phyloP scores from a whole-genome alignment of 2,329 filamentous ascomycete species.

The Diaporthe citri region DNA sequence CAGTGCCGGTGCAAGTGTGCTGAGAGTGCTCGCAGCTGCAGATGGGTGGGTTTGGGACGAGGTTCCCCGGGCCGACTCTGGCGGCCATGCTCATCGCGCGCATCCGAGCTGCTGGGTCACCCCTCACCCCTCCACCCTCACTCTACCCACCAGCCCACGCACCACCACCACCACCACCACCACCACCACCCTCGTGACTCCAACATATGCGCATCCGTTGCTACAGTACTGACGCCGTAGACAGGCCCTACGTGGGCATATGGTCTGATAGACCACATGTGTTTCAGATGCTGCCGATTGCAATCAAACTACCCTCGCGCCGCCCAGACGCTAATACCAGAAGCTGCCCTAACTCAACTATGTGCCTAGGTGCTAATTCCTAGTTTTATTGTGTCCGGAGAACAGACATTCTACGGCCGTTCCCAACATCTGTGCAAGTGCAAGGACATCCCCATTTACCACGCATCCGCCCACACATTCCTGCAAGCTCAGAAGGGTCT shows the following conservation, averaged over 20 bases:
- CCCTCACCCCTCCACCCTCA: background rate
- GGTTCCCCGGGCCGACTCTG: conserved; percentile 21
- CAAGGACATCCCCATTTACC: background rate
- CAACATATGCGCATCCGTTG: background rate
- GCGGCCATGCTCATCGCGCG: background rate
- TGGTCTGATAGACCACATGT: background rate
- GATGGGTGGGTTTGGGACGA: background rate
- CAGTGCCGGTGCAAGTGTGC: background rate
- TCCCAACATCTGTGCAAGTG: background rate
- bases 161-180: background rate
- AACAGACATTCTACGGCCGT: background rate
- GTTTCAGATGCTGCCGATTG: conserved; percentile 29
- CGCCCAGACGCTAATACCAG: background rate
- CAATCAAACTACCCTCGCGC: conserved; percentile 13
- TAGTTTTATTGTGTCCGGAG: background rate
- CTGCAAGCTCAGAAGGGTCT: background rate
- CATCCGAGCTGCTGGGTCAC: conserved; percentile 27
- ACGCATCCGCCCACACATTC: background rate
- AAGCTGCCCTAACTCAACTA: background rate
- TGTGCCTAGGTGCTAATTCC: background rate
- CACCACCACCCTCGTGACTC: background rate
- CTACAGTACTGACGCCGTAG: background rate
- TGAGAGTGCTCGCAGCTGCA: conserved; percentile 10
- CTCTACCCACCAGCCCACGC: background rate
- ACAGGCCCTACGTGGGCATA: background rate